Evolutionary conservation across 148 eudicot genomes (phyloP), one percentile per base, ranked within the genome.

Genomic region (Drosera capensis): DNA sequence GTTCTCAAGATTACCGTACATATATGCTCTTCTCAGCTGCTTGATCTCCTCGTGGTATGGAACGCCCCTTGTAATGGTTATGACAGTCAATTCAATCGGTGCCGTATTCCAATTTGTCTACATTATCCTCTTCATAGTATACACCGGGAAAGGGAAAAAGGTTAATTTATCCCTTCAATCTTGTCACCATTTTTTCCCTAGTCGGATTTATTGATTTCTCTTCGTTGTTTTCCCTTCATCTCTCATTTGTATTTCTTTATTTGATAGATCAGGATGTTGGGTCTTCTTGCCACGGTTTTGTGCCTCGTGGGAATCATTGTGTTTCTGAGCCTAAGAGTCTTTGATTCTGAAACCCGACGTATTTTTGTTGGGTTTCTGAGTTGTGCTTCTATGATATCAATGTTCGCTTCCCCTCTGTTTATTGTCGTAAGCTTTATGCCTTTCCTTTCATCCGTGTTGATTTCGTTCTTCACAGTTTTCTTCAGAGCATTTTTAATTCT

Each of bases 331-430:
- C 63, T 84, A 61, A 60, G 45, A 30, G 20, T 80, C 56, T 60
- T 56, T 25, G 80, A 77, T 40, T 38, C 56, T 37, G 24, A 25
- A 5, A n/a, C 53, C 1, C 72, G 95, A 45, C 79, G 64, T 21
- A 43, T 67, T 1, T 45, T 74, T 31, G 56, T 77, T 40, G 95
- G 95, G 29, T 67, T 57, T 56, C 54, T 85, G 23, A 74, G 82
- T 21, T 51, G 75, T 46, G 82, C 70, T 49, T 56, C 90, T 21
- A 86, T 80, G 45, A 63, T 85, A 56, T 85, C 90, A 15, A 85
- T 85, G 95, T 85, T 77, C 55, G 90, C 82, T 60, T 85, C 95
- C 34, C 95, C 95, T 0, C 58, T 85, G 68, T 72, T 77, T 51
- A 68, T 85, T 44, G 80, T 85, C 15, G 95, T 85, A 80, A 7